A percentile compares a stretch with the other conserved stretches of the same genome.
Evolutionary conservation across 2,329 filamentous ascomycete genomes (phyloP).

Genomic region (Emergomyces africanus): DNA sequence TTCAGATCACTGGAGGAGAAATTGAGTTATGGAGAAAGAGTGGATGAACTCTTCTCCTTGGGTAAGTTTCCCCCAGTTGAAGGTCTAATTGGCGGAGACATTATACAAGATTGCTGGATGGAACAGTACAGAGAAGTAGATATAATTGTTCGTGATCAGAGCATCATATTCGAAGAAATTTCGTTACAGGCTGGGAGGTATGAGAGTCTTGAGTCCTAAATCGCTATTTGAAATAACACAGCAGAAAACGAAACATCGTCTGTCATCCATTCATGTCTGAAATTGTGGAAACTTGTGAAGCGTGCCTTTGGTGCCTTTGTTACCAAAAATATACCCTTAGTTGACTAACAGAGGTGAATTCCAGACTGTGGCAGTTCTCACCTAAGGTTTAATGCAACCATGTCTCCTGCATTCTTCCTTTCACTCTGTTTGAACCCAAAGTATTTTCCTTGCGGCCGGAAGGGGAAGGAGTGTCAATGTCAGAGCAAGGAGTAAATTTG

Average conservation of each 20-base stretch:
- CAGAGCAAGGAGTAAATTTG: conserved; percentile 1
- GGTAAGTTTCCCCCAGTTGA: conserved; percentile 2
- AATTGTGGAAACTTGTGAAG: background rate
- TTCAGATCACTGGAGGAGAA: conserved; percentile 5
- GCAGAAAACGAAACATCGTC: conserved; percentile 1
- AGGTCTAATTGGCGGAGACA: conserved; percentile 1
- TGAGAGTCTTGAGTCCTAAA: conserved; percentile 1
- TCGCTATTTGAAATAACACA: conserved; percentile 2
- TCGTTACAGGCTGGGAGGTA: conserved; percentile 2
- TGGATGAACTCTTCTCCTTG: conserved; percentile 6
- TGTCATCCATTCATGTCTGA: conserved; percentile 1
- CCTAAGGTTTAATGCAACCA: conserved; percentile 3
- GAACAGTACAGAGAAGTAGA: conserved; percentile 5
- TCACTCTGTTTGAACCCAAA: conserved; percentile 2
- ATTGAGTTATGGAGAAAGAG: conserved; percentile 4
- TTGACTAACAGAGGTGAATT: background rate
- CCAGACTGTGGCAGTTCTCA: conserved; percentile 1
- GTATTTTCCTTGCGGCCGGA: background rate
- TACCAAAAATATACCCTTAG: background rate
- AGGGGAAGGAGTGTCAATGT: background rate
- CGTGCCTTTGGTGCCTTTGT: background rate
- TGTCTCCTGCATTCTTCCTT: conserved; percentile 3
- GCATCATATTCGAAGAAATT: conserved; percentile 3
- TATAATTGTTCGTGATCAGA: conserved; percentile 4
- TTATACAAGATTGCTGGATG: conserved; percentile 7